phyloP scores from a whole-genome alignment of 2,329 filamentous ascomycete genomes.

The Zasmidium citrigriseum region DNA sequence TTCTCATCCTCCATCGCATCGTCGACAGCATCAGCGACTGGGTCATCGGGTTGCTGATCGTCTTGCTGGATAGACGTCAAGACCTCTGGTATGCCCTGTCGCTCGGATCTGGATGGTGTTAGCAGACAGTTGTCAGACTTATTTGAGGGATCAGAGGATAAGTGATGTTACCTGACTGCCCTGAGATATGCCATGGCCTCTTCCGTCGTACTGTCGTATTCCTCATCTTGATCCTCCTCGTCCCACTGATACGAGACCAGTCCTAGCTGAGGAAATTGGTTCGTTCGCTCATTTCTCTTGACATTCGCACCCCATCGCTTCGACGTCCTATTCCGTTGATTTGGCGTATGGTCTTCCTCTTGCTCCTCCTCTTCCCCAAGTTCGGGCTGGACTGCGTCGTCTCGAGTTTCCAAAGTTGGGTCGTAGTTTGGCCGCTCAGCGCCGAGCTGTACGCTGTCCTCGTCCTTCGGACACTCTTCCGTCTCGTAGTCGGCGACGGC shows the following conservation, averaged over 20 bases:
- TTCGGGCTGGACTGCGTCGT: too few relatives aligned
- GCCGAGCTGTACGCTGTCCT: background rate
- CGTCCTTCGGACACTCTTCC: conserved; percentile 14
- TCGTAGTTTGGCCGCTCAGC: background rate
- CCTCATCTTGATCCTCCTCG: conserved; percentile 23
- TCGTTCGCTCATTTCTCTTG: conserved; percentile 23
- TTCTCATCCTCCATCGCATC: background rate
- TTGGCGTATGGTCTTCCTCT: background rate
- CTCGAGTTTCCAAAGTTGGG: background rate
- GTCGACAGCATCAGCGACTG: background rate
- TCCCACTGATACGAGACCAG: conserved; percentile 25
- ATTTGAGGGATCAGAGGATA: background rate
- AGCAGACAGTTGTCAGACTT: background rate
- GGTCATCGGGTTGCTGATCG: background rate
- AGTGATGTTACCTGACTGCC: conserved; percentile 27
- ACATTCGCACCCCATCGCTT: background rate
- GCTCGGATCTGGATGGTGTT: conserved; percentile 24
- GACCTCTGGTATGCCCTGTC: conserved; percentile 28
- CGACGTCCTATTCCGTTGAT: background rate
- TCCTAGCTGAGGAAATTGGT: conserved; percentile 29
- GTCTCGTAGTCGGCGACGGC: conserved; percentile 18
- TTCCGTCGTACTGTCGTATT: conserved; percentile 27
- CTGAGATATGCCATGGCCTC: conserved; percentile 37
- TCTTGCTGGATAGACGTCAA: conserved; percentile 18
- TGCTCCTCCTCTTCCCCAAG: conserved; percentile 12